Evolutionary conservation across 768 basidiomycete genomes (phyloP).

Genomic region (Panaeolus papilionaceus): DNA sequence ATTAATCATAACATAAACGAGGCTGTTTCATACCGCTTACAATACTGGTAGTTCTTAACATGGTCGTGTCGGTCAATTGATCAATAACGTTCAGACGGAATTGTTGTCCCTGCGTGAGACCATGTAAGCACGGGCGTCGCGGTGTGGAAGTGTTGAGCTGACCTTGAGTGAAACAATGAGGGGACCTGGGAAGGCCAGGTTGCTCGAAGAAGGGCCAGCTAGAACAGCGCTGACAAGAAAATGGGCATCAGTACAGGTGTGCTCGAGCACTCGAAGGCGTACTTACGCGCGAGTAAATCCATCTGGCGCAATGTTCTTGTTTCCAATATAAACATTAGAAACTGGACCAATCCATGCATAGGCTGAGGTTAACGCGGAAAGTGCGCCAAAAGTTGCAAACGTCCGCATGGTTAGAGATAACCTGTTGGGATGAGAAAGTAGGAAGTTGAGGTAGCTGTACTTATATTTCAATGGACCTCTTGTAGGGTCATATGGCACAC

Average conservation of each 20-base stretch:
- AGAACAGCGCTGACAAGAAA: constrained; percentile 34
- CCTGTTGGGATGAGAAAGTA: neutral
- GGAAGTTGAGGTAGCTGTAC: neutral
- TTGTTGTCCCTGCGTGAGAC: constrained; percentile 40
- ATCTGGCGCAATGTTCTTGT: constrained; percentile 53
- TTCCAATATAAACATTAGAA: constrained; percentile 44
- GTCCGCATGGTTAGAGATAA: constrained; percentile 10
- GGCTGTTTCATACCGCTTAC: constrained; percentile 36
- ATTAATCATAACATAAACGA: neutral
- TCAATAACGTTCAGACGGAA: constrained; percentile 57
- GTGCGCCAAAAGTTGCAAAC: neutral
- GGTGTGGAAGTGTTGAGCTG: neutral
- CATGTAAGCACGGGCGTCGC: neutral
- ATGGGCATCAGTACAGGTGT: neutral
- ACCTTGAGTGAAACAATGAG: constrained; percentile 39
- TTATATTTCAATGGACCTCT: neutral
- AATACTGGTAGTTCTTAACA: constrained; percentile 57
- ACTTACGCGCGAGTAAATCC: constrained; percentile 52
- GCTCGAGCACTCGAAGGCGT: neutral
- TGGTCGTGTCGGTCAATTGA: constrained; percentile 49
- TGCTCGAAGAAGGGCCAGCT: constrained; percentile 30
- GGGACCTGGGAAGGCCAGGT: constrained; percentile 35
- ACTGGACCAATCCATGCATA: constrained; percentile 34
- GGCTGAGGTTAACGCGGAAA: neutral
- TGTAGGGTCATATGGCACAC: neutral